Evolutionary conservation across 2,329 filamentous ascomycete genomes (phyloP), one percentile per base, ranked within the genome.

Genomic region (Phaeosphaeria sp.): DNA sequence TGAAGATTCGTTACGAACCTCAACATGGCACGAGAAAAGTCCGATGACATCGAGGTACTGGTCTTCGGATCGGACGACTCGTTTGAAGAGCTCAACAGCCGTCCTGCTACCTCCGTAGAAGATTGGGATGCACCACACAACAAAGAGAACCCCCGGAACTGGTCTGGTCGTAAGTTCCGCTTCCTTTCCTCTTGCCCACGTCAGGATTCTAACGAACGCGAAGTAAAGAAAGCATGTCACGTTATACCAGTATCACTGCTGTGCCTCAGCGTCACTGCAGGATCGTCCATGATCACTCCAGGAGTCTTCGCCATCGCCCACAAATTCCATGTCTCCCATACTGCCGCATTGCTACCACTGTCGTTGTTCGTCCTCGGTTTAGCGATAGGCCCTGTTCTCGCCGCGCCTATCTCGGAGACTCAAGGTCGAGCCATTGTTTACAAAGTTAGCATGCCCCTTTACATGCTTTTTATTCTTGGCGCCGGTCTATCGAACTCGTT

Each of bases 401-500:
- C 82, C 22, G 84, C 85, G 0, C 86, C 86, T 0, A 65, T 87
- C 1, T 86, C 82, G 43, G 87, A 89, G 65, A 82, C 80, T 0
- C 74, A 82, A 20, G 87, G 87, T 2, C 77, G 87, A 43, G 46
- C 15, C 33, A 74, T 90, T 27, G 91, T 93, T 72, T 88, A 88
- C 57, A 74, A 91, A 63, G 87, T 90, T 74, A 87, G 86, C 49
- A 83, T 91, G 56, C 87, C 83, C 7, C 82, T 86, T 45, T 89
- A 86, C 6, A 85, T 86, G 5, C 84, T 83, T 11, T 79, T 82
- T 61, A 76, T 74, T 1, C 56, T 80, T 0, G 79, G 79, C 3
- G 71, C 77, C 11, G 78, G 79, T 0, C 72, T 80, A n/a, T 74
- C 76, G 61, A 87, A 91, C 69, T 88, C 88, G 59, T 81, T 92